Evolutionary conservation across 352 stramenopile species (phyloP), one percentile per base, ranked within the genome.

Genomic region (Phytophthora sp.): DNA sequence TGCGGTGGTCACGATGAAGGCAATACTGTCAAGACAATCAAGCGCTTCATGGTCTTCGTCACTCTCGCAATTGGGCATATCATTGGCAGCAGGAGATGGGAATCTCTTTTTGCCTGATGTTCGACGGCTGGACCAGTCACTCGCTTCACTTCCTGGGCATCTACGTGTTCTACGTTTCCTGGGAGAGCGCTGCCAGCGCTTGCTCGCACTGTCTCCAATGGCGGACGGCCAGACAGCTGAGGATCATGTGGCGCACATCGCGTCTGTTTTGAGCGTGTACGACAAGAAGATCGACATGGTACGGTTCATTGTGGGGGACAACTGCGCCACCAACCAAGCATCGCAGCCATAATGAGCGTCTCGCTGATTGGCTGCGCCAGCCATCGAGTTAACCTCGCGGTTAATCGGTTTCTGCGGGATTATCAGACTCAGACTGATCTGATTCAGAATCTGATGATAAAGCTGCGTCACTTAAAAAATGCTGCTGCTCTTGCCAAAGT

Each of bases 401-500:
- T 46, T 27, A 46, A 46, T 7, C 39, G n/a, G 3, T 46, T 46
- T 26, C 18, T 46, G 7, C n/a, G 27, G n/a, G 2, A 8, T 27
- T 46, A 27, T 46, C n/a, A n/a, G n/a, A n/a, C n/a, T n/a, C n/a
- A n/a, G n/a, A n/a, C n/a, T n/a, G n/a, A n/a, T n/a, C n/a, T 24
- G 39, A 46, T 46, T 15, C 39, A 46, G 23, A 50, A 50, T 50
- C 31, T n/a, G n/a, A n/a, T n/a, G n/a, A n/a, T n/a, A n/a, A n/a
- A n/a, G n/a, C n/a, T n/a, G n/a, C n/a, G n/a, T n/a, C n/a, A n/a
- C n/a, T n/a, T n/a, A n/a, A n/a, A n/a, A n/a, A n/a, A n/a, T n/a
- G n/a, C n/a, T n/a, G n/a, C n/a, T n/a, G n/a, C n/a, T n/a, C n/a
- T n/a, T n/a, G n/a, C n/a, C n/a, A n/a, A n/a, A n/a, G n/a, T n/a